A percentile compares a stretch with the other conserved stretches of the same genome.
Evolutionary conservation across 768 basidiomycete genomes (phyloP).

Genomic region (Hygrophoropsis aurantiaca): DNA sequence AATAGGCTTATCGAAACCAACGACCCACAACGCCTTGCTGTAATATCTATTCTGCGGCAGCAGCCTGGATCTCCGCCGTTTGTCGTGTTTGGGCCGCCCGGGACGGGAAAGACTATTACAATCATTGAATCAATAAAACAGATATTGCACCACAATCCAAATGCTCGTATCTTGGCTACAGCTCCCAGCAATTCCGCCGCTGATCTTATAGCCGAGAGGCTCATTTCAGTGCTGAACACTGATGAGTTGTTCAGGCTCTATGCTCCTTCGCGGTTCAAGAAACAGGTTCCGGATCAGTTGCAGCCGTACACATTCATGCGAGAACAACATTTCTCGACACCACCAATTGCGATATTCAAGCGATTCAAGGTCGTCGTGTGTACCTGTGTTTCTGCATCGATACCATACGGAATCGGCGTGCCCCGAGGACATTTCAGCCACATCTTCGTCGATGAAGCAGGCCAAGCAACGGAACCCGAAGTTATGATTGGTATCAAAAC

Average conservation of each 20-base stretch:
- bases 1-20: conserved; percentile 50
- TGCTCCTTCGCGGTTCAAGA: conserved; percentile 42
- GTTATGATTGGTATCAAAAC: conserved; percentile 62
- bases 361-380: conserved; percentile 56
- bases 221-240: conserved; percentile 32
- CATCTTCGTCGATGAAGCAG: conserved; percentile 73
- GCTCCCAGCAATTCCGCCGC: conserved; percentile 71
- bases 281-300: conserved; percentile 38
- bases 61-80: conserved; percentile 52
- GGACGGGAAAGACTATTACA: conserved; percentile 70
- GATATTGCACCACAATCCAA: conserved; percentile 40
- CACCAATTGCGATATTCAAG: conserved; percentile 36
- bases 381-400: conserved; percentile 64
- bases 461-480: conserved; percentile 72
- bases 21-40: conserved; percentile 46
- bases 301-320: conserved; percentile 39
- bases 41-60: conserved; percentile 44
- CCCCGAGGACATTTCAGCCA: conserved; percentile 62
- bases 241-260: conserved; percentile 53
- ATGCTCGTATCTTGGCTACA: conserved; percentile 56
- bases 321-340: conserved; percentile 35
- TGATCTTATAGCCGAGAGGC: conserved; percentile 51
- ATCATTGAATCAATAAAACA: conserved; percentile 64
- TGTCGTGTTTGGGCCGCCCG: conserved; percentile 64
- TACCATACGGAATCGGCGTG: conserved; percentile 55